phyloP scores from a whole-genome alignment of 2,329 filamentous ascomycete species.

The Nakataea oryzae region DNA sequence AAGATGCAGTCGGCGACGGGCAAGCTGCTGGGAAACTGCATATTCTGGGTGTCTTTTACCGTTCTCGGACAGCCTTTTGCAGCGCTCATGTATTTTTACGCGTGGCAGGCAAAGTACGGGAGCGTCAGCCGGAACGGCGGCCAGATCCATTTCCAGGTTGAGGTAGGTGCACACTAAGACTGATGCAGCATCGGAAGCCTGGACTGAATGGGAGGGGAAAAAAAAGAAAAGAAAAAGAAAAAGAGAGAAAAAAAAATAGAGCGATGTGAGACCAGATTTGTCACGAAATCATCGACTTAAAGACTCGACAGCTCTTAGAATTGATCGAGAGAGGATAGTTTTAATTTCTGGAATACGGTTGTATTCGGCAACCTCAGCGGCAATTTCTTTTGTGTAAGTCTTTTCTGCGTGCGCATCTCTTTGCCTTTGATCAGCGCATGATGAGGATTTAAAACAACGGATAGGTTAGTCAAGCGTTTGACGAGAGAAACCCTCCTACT shows the following conservation, averaged over 20 bases:
- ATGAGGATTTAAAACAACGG: not conserved
- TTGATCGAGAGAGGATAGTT: not conserved
- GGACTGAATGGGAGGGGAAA: not conserved
- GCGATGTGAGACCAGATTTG: slow-evolving; percentile 2
- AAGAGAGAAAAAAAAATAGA: not conserved
- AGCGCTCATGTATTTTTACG: slow-evolving; percentile 90
- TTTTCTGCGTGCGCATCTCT: too few relatives aligned
- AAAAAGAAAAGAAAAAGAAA: not conserved
- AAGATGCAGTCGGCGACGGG: slow-evolving; percentile 67
- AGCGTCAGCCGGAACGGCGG: slow-evolving; percentile 48
- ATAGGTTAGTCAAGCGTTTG: not conserved
- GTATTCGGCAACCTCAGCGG: too few relatives aligned
- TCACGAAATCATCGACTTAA: not conserved
- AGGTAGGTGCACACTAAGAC: not conserved
- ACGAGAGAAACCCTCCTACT: not conserved
- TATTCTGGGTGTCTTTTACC: slow-evolving; percentile 96
- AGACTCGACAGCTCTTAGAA: not conserved
- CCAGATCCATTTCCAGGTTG: not conserved
- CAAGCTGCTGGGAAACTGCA: slow-evolving; percentile 77
- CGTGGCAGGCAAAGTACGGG: slow-evolving; percentile 96
- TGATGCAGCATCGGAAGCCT: not conserved
- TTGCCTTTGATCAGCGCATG: too few relatives aligned
- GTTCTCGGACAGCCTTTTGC: slow-evolving; percentile 91
- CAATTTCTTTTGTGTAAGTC: too few relatives aligned
- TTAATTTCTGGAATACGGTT: not conserved